Percentiles rank a stretch among this genome's conserved stretches.
These are phyloP conservation scores for Deinandra increscens DNA, from an alignment of 129 eudicot genomes.

Conservation along the genomic window DNA sequence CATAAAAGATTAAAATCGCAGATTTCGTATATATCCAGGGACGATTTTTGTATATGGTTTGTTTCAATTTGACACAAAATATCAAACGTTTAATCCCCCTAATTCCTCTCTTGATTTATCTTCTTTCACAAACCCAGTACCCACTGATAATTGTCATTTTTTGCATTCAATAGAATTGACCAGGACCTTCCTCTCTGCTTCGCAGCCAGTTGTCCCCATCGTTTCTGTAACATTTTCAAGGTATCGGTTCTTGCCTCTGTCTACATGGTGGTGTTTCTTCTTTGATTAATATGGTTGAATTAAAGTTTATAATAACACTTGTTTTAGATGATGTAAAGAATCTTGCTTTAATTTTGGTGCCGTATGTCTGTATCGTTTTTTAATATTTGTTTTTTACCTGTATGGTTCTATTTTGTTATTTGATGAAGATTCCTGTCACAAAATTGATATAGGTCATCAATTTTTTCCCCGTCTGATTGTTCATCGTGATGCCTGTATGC, in stretches of 20 bases:
- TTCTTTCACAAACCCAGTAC: background rate
- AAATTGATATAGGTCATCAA: background rate
- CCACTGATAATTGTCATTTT: background rate
- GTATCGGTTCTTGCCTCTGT: background rate
- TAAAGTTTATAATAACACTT: background rate
- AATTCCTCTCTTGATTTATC: background rate
- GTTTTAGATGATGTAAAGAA: no score
- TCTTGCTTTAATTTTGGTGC: background rate
- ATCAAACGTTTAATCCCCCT: background rate
- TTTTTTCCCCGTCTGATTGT: background rate
- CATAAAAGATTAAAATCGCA: background rate
- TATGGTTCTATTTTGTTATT: no score
- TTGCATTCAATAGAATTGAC: background rate
- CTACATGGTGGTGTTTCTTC: background rate
- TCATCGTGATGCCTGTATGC: background rate
- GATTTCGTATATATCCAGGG: background rate
- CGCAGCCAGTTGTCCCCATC: no score
- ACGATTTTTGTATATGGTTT: background rate
- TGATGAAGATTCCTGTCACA: background rate
- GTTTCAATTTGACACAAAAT: background rate
- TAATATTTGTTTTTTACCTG: no score
- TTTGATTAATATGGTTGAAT: background rate
- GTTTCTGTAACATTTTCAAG: background rate
- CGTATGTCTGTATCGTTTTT: background rate
- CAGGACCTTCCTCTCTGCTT: background rate